Base-by-base conservation (phyloP, 345 rosid genomes). In the Erucastrum elatum region DNA sequence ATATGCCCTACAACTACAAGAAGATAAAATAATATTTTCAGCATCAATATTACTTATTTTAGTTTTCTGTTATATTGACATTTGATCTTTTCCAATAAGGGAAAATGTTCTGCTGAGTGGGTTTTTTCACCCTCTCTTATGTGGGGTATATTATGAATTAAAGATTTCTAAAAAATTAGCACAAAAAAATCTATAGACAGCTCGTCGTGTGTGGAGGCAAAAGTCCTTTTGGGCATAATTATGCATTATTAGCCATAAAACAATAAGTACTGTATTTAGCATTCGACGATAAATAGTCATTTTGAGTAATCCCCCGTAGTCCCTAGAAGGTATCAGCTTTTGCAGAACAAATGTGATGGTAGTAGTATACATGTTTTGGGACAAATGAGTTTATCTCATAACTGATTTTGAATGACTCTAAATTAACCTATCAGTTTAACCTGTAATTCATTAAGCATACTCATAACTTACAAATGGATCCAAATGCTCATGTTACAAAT, bases 1-100 rank as follows among this genome's bases (percentile, higher is more conserved):
- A 60, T 79, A 79, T 79, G 37, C 81, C 68, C 34, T 44, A 33
- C 82, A 44, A 35, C 70, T 49, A 60, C 70, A 59, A 12, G 34
- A 70, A 55, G 21, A 8, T 71, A 78, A 56, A 56, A 44, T 31
- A 66, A 13, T 39, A 58, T 60, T 12, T 70, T 55, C 29, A 16
- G 73, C 60, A 16, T 46, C 55, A 46, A 21, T 6, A 29, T 29
- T 29, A 29, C 31, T 29, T 29, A 29, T 67, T 26, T 35, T 6
- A 61, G 16, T 63, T 49, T 79, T 74, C 33, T 51, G 51, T 79
- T 66, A 29, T 31, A 61, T 59, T 67, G 64, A 35, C 78, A 79
- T 68, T 67, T 34, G 29, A 72, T 44, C 31, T 59, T 78, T 66
- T 60, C 37, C 25, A 41, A 41, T 33, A 46, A 72, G 66, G 27